Percentiles rank a stretch among this genome's conserved stretches.
Conservation (phyloP, 1,284 basidiomycete genomes). For the Naganishia albida region DNA sequence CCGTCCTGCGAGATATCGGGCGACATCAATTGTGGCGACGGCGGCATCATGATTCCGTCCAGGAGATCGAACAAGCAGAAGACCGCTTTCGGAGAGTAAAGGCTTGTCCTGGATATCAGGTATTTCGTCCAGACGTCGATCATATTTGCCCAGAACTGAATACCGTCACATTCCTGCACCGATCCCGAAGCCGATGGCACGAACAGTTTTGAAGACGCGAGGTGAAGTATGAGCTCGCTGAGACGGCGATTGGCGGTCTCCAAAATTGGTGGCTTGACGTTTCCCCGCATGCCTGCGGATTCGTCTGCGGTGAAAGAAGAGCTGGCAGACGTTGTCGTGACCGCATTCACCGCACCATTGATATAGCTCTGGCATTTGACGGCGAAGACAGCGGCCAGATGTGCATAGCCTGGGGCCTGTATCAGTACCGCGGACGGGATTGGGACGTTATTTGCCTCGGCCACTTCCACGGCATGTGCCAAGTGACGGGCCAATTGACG, state of each 20-base stretch:
- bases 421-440: conserved; percentile 50
- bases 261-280: conserved; percentile 57
- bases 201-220: conserved; percentile 47
- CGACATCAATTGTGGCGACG: conserved; percentile 40
- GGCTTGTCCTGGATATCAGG: conserved; percentile 55
- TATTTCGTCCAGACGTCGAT: conserved; percentile 56
- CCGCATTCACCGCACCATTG: conserved; percentile 55
- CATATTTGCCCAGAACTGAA: conserved; percentile 55
- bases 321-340: conserved; percentile 52
- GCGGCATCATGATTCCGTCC: conserved; percentile 51
- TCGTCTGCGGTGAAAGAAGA: conserved; percentile 57
- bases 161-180: conserved; percentile 50
- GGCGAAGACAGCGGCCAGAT: conserved; percentile 54
- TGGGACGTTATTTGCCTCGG: conserved; percentile 43
- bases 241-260: conserved; percentile 58
- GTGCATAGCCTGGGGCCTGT: conserved; percentile 56
- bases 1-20: conserved; percentile 9
- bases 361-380: conserved; percentile 56
- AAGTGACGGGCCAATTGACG: conserved; percentile 56
- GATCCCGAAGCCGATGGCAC: conserved; percentile 40
- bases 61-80: conserved; percentile 56
- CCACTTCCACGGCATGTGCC: conserved; percentile 48
- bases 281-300: conserved; percentile 56
- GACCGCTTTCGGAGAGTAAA: conserved; percentile 58
- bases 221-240: conserved; percentile 56